A percentile compares a stretch with the other conserved stretches of the same genome.
Evolutionary conservation across 345 rosid genomes (phyloP).

Genomic region (Populus alba): DNA sequence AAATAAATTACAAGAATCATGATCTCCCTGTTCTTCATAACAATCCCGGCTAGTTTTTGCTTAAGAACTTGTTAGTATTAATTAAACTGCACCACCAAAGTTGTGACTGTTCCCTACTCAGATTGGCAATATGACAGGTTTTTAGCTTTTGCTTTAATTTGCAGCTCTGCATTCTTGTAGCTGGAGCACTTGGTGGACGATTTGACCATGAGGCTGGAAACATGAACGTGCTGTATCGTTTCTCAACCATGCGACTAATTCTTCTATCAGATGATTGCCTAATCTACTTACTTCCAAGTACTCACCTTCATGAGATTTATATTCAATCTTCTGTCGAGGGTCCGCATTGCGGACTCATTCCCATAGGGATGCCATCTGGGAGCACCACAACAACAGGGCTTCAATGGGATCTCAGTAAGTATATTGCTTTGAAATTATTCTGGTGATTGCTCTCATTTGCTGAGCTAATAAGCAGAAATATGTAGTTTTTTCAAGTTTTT

Average conservation of each 20-base stretch:
- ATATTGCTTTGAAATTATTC: neutral
- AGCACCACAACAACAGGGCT: slow-evolving; percentile 84
- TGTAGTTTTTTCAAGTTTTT: too few species aligned
- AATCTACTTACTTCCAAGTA: slow-evolving; percentile 70
- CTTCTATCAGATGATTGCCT: slow-evolving; percentile 82
- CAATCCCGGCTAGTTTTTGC: neutral
- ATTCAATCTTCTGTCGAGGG: slow-evolving; percentile 64
- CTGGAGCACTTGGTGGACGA: slow-evolving; percentile 96
- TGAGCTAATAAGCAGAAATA: neutral
- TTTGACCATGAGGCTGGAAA: slow-evolving; percentile 96
- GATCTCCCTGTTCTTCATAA: neutral
- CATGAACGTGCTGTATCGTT: slow-evolving; percentile 63
- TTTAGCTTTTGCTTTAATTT: slow-evolving; percentile 13
- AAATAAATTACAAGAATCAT: neutral
- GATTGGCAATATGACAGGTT: neutral
- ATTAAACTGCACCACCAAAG: neutral
- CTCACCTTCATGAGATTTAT: slow-evolving; percentile 58
- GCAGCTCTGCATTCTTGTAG: slow-evolving; percentile 82
- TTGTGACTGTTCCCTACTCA: slow-evolving; percentile 1
- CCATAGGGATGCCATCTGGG: slow-evolving; percentile 66
- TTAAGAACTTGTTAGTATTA: neutral
- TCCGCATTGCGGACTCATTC: slow-evolving; percentile 91
- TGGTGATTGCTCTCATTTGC: neutral
- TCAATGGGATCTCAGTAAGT: slow-evolving; percentile 86
- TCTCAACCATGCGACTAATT: slow-evolving; percentile 50